Conservation (phyloP, 73 alveolate species). For the Tetrahymena elliotti region DNA sequence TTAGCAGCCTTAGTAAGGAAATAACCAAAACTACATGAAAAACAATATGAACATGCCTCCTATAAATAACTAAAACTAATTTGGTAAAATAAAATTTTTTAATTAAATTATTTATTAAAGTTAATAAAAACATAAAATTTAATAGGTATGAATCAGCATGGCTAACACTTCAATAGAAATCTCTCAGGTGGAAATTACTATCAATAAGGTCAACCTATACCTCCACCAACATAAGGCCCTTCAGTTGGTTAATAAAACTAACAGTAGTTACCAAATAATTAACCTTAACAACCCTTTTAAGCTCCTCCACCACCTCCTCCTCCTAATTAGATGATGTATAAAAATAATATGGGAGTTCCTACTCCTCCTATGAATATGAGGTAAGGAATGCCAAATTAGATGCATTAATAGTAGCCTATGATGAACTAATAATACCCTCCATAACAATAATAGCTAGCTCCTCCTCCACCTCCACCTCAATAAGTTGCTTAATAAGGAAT, state of each 20-base stretch:
- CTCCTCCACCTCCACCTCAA: background rate
- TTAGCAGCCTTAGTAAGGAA: background rate
- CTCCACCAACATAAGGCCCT: background rate
- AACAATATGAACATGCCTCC: background rate
- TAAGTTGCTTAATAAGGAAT: background rate
- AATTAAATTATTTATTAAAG: background rate
- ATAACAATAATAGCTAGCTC: background rate
- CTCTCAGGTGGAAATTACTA: background rate
- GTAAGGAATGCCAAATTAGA: background rate
- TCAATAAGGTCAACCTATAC: background rate
- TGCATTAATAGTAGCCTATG: background rate
- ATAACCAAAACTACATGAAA: background rate
- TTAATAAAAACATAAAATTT: background rate
- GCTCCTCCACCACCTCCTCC: background rate
- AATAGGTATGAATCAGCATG: background rate
- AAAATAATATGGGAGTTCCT: background rate
- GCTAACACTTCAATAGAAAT: background rate
- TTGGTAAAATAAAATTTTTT: background rate
- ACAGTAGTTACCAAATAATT: background rate
- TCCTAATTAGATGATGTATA: background rate
- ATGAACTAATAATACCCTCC: background rate
- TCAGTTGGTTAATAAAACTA: background rate
- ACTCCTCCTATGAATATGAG: background rate
- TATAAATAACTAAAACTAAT: background rate
- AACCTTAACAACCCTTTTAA: background rate